Percentiles rank a stretch among this genome's conserved stretches.
Conservation (phyloP, 176 grass and related monocot species). For the Triticum timopheevii region DNA sequence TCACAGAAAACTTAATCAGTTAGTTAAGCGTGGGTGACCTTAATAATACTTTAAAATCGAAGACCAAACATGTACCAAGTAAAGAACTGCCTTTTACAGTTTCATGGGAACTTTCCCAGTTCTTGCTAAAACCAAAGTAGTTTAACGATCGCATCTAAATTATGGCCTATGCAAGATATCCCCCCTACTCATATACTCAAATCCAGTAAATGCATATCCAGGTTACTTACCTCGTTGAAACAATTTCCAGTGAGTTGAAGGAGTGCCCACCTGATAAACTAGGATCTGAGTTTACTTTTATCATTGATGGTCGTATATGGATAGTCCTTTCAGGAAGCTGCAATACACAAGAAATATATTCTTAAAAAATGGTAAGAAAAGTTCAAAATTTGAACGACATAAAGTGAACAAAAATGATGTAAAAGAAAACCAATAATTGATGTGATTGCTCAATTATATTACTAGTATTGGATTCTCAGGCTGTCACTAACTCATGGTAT, state of each 20-base stretch:
- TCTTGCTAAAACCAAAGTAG: background rate
- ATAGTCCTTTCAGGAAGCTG: conserved; percentile 63
- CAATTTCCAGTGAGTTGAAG: conserved; percentile 68
- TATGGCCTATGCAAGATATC: background rate
- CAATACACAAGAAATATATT: conserved; percentile 20
- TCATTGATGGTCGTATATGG: conserved; percentile 58
- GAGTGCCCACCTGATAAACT: conserved; percentile 21
- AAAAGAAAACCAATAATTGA: background rate
- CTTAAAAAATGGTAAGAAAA: background rate
- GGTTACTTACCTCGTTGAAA: conserved; percentile 53
- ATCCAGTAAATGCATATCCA: background rate
- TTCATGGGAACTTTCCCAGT: conserved; percentile 4
- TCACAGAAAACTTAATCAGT: background rate
- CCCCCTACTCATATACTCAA: background rate
- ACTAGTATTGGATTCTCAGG: background rate
- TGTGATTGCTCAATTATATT: background rate
- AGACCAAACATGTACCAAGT: background rate
- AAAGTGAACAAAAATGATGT: background rate
- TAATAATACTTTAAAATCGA: background rate
- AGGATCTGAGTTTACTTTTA: conserved; percentile 47
- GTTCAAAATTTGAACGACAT: background rate
- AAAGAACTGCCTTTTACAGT: background rate
- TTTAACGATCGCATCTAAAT: background rate
- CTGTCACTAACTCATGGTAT: background rate
- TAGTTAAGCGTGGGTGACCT: background rate